Base-by-base conservation (phyloP, 305 asterid species). In the Fraxinus angustifolia region DNA sequence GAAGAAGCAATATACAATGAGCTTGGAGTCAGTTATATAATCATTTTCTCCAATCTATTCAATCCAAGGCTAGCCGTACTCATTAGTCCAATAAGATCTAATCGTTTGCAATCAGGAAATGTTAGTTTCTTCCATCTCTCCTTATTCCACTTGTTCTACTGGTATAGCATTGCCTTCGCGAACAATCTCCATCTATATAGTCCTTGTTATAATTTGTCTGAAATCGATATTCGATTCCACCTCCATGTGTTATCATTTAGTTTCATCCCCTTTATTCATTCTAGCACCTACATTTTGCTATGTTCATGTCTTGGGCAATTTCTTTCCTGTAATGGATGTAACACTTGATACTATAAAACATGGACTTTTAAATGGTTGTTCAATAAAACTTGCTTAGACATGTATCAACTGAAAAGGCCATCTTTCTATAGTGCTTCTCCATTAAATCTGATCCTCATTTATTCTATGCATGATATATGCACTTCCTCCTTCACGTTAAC, bases 401-500 rank as follows among this genome's bases (percentile, higher is more conserved):
- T n/a, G 2, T 50, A 50, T 16, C 62, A 50, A 50, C 21, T 50
- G 62, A 50, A 48, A 50, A 50, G 8, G 23, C 62, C 21, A 16
- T 50, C 62, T 16, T 16, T 50, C 62, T 50, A 16, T 1, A 4
- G 62, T 16, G 62, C 23, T 50, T 16, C 23, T 50, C 62, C 21
- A 50, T 50, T 50, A 16, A 50, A 50, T 58, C 12, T 58, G 30
- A 58, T 58, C 50, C 75, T 78, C 73, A 45, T 71, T 19, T 30
- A 79, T 72, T 12, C 36, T 19, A 48, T 79, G 38, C n/a, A 48
- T 33, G 40, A 72, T 42, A 48, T 72, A 38, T 50, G 31, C 82
- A 58, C 70, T 58, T 58, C 30, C 12, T 21, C 70, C 30, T 17
- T 19, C 68, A 56, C 31, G 21, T 58, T 19, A 21, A 19, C 8